Evolutionary conservation across 768 basidiomycete species (phyloP), one percentile per base, ranked within the genome.

Genomic region (Macrolepiota fuliginosa): DNA sequence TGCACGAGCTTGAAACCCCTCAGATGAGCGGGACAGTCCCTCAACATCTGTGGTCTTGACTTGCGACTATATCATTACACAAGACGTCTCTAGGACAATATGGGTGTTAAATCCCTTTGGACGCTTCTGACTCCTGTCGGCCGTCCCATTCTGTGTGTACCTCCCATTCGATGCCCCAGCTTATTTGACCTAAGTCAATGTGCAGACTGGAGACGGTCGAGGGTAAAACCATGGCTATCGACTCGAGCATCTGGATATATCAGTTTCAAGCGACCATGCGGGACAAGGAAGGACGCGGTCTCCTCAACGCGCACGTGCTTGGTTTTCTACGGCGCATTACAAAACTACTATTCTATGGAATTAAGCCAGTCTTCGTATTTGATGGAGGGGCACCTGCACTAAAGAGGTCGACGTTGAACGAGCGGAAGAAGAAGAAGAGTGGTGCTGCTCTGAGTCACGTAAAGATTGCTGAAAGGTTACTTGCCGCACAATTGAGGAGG

Each of bases 231-330:
- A 86, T 99, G 77, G 97, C 97, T 2, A 98, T 99, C 59, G 97
- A 99, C 75, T 98, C 96, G 3, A 97, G 94, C 66, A 98, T 99
- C 65, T 99, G 97, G 97, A 88, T 99, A 57, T 99, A 99, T 74
- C 97, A 99, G 73, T 99, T 99, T 70, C 96, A 98, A 76, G 96
- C 96, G 22, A 98, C 97, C 9, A 98, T 98, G 96, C 87, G 97
- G 24, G 96, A 96, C 74, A 98, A 94, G 70, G 94, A 98, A 62
- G 97, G 97, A 27, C 86, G 88, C 24, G 92, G 84, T 12, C 77
- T 99, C 47, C 85, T 90, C 56, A 98, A 98, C 69, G 96, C 96
- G 1, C 97, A 98, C 75, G 88, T 99, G 15, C 77, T 98, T 47
- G 95, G 96, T 59, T 92, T 92, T 73, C 76, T 93, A 47, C 83